Conservation (phyloP, 176 grass and related monocot genomes). For the Neostapfia colusana region DNA sequence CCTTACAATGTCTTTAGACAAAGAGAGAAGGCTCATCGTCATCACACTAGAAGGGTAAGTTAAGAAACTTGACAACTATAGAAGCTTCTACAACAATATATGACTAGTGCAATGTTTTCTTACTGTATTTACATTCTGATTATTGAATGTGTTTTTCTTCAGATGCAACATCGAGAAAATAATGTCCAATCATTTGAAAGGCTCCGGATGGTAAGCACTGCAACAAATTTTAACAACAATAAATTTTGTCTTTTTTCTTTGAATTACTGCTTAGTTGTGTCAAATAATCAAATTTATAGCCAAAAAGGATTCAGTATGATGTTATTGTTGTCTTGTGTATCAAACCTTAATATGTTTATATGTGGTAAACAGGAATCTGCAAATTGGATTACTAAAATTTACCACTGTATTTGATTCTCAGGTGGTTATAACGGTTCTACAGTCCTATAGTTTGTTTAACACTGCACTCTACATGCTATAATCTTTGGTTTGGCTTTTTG, state of each 20-base stretch:
- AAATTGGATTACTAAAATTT: neutral
- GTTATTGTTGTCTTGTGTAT: neutral
- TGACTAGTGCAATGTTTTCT: neutral
- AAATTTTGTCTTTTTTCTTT: neutral
- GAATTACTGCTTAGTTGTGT: neutral
- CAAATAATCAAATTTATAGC: constrained; percentile 1
- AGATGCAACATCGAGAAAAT: constrained; percentile 82
- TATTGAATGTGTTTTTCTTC: constrained; percentile 31
- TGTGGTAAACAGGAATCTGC: neutral
- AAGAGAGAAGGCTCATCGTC: constrained; percentile 86
- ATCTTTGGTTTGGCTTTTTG: neutral
- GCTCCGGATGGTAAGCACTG: constrained; percentile 54
- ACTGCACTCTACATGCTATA: neutral
- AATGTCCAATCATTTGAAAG: constrained; percentile 67
- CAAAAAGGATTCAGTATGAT: neutral
- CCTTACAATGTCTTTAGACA: constrained; percentile 99
- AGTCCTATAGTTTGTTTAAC: neutral
- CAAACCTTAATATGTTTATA: neutral
- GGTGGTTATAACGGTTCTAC: neutral
- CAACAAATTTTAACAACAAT: neutral
- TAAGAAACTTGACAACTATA: neutral
- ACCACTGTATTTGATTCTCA: neutral
- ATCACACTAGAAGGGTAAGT: constrained; percentile 93
- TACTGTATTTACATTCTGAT: neutral
- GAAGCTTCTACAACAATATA: neutral